These are phyloP conservation scores for Saraca asoca DNA, from an alignment of 331 rosid species.

Conservation along the genomic window DNA sequence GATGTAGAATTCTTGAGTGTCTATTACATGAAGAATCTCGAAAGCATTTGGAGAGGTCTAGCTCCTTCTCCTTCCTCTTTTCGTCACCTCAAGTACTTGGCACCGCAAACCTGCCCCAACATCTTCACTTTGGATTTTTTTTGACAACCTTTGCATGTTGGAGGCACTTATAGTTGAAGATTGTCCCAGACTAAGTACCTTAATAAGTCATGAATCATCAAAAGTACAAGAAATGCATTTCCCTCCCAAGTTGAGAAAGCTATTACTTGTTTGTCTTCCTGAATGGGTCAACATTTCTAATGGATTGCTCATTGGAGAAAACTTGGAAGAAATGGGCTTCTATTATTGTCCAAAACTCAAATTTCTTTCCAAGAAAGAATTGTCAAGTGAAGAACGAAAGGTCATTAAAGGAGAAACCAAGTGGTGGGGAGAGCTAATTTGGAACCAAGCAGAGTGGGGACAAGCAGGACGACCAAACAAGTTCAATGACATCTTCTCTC, in stretches of 20 bases:
- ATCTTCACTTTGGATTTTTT: neutral
- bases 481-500: neutral
- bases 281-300: neutral
- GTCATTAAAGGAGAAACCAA: neutral
- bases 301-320: neutral
- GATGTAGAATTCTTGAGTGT: neutral
- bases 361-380: neutral
- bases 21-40: neutral
- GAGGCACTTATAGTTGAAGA: too few relatives aligned
- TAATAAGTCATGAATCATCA: neutral
- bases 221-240: too few relatives aligned
- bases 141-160: neutral
- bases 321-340: neutral
- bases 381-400: neutral
- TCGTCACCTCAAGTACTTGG: neutral
- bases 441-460: slow-evolving; percentile 29
- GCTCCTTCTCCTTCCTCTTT: neutral
- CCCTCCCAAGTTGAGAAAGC: neutral
- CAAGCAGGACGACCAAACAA: neutral
- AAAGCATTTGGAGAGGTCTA: neutral
- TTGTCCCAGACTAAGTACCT: neutral
- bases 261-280: slow-evolving; percentile 1
- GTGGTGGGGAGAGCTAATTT: slow-evolving; percentile 10
- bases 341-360: neutral
- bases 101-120: neutral